A percentile compares a stretch with the other conserved stretches of the same genome.
Conservation (phyloP, 2,329 filamentous ascomycete species). For the Cucurbitaria berberidis region DNA sequence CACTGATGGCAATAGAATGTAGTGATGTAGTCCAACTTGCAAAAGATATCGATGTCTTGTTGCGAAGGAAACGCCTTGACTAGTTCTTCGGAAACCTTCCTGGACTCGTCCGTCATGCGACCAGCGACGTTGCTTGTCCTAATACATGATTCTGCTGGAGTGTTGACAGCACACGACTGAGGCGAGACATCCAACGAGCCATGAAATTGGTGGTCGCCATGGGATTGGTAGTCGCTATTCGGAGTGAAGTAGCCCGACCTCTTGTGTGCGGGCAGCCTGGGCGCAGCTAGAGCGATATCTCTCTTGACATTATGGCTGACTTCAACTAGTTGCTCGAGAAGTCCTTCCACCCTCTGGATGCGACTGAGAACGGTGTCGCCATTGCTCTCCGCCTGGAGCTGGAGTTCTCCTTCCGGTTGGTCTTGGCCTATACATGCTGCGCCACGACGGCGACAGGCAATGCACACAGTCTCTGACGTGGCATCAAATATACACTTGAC, state of each 20-base stretch:
- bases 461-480: conserved; percentile 12
- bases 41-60: conserved; percentile 16
- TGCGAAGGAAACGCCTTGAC: conserved; percentile 16
- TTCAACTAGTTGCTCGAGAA: conserved; percentile 11
- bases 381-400: background rate
- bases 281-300: background rate
- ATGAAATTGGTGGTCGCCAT: too few relatives aligned
- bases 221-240: background rate
- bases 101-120: conserved; percentile 2
- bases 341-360: conserved; percentile 16
- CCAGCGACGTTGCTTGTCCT: background rate
- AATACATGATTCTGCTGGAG: background rate
- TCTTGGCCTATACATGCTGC: conserved; percentile 26
- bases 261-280: background rate
- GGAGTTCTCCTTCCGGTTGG: conserved; percentile 15
- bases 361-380: conserved; percentile 9
- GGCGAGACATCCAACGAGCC: too few relatives aligned
- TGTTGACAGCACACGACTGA: background rate
- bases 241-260: background rate
- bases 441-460: conserved; percentile 19
- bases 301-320: conserved; percentile 1
- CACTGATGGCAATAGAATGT: conserved; percentile 14
- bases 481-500: conserved; percentile 23
- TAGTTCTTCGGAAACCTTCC: conserved; percentile 9
- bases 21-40: conserved; percentile 9